phyloP scores from a whole-genome alignment of 306 rosid genomes.

The Prunus mira region DNA sequence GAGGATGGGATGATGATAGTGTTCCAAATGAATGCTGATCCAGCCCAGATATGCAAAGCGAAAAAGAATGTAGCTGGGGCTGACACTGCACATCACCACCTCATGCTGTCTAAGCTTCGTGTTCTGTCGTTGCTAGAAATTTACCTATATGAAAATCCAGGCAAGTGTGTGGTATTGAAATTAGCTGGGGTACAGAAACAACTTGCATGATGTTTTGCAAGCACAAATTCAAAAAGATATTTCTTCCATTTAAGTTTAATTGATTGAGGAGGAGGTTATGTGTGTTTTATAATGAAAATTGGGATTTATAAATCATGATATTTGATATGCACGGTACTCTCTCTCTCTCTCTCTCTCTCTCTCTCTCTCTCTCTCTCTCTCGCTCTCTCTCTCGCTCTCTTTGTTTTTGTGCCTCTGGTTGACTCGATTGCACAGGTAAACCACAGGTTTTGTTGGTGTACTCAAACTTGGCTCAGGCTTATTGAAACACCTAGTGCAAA shows the following conservation, averaged over 20 bases:
- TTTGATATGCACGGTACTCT: neutral
- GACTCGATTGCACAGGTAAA: conserved; percentile 51
- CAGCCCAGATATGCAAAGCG: conserved; percentile 81
- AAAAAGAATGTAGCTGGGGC: conserved; percentile 68
- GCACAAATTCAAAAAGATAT: neutral
- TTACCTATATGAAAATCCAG: conserved; percentile 90
- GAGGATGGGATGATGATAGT: conserved; percentile 96
- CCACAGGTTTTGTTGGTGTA: conserved; percentile 73
- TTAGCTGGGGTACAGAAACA: neutral
- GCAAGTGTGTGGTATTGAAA: conserved; percentile 31
- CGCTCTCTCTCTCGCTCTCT: neutral
- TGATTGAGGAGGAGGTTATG: neutral
- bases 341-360: too few relatives aligned
- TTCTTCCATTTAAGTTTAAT: neutral
- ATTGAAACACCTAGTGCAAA: conserved; percentile 72
- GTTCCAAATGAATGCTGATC: conserved; percentile 84
- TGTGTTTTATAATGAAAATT: neutral
- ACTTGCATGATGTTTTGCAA: neutral
- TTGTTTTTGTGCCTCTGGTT: conserved; percentile 2
- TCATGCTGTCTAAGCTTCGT: conserved; percentile 79
- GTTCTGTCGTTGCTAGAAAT: conserved; percentile 88
- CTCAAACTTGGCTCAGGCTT: conserved; percentile 68
- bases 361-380: too few relatives aligned
- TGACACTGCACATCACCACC: conserved; percentile 89
- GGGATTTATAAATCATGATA: neutral